Conservation (phyloP, 2,329 filamentous ascomycete genomes). For the Pezicula carpinea region DNA sequence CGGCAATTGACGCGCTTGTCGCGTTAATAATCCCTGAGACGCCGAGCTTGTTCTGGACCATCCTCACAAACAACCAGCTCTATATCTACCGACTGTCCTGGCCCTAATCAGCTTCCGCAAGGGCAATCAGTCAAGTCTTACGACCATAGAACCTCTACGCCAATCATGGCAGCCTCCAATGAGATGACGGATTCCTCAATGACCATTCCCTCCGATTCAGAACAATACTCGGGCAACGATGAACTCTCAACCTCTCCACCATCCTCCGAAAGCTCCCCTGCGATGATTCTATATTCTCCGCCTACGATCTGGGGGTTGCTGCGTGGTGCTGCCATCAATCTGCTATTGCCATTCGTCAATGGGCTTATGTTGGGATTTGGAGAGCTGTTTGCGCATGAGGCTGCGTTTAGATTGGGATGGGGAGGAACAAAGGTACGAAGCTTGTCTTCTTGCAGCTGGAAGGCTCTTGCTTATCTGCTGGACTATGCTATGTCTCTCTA, state of each 20-base stretch:
- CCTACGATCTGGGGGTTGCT: conserved; percentile 83
- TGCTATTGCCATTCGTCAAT: conserved; percentile 94
- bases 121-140: too few relatives aligned
- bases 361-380: conserved; percentile 98
- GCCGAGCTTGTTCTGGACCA: too few relatives aligned
- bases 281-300: conserved; percentile 81
- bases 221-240: conserved; percentile 69
- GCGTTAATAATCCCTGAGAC: too few relatives aligned
- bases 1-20: too few relatives aligned
- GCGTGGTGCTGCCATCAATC: conserved; percentile 87
- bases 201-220: conserved; percentile 78
- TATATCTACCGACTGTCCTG: too few relatives aligned
- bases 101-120: too few relatives aligned
- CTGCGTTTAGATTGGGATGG: conserved; percentile 91
- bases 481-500: too few relatives aligned
- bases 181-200: conserved; percentile 67
- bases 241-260: conserved; percentile 56
- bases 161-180: conserved; percentile 47
- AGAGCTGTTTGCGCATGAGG: conserved; percentile 93
- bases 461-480: background rate
- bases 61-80: too few relatives aligned
- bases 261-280: conserved; percentile 56
- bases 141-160: background rate
- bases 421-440: conserved; percentile 78
- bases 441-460: background rate